phyloP scores from a whole-genome alignment of 768 basidiomycete species.

The Naematelia encephala region DNA sequence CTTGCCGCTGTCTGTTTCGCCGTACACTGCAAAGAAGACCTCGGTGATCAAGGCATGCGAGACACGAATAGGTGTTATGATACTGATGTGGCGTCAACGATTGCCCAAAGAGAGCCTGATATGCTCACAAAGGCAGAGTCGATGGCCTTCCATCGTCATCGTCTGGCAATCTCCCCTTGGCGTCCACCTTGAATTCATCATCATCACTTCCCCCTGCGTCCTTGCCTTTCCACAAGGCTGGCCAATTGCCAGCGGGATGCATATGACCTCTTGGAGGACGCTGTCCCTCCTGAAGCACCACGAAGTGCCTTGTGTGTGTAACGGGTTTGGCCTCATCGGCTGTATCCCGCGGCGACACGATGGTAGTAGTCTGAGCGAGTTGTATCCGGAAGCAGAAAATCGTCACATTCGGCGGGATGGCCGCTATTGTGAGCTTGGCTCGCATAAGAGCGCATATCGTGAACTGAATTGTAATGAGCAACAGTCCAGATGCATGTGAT shows the following conservation, averaged over 20 bases:
- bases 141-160: conserved; percentile 32
- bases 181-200: conserved; percentile 15
- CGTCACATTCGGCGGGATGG: conserved; percentile 17
- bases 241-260: conserved; percentile 2
- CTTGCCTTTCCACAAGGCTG: conserved; percentile 12
- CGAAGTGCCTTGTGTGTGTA: conserved; percentile 10
- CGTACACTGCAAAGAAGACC: conserved; percentile 32
- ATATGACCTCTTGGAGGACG: conserved; percentile 12
- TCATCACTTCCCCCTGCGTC: conserved; percentile 21
- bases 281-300: conserved; percentile 11
- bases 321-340: conserved; percentile 11
- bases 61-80: conserved; percentile 29
- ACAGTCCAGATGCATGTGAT: not conserved
- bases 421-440: conserved; percentile 16
- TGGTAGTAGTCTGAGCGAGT: conserved; percentile 25
- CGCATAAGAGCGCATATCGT: conserved; percentile 26
- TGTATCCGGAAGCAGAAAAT: conserved; percentile 29
- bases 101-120: not conserved
- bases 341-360: conserved; percentile 25
- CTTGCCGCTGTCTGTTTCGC: conserved; percentile 22
- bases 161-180: conserved; percentile 31
- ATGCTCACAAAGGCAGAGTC: conserved; percentile 27
- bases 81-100: conserved; percentile 16
- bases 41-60: conserved; percentile 31
- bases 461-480: conserved; percentile 17